These are phyloP conservation scores for Auricularia sp. DNA, from an alignment of 768 basidiomycete species.

Conservation along the genomic window DNA sequence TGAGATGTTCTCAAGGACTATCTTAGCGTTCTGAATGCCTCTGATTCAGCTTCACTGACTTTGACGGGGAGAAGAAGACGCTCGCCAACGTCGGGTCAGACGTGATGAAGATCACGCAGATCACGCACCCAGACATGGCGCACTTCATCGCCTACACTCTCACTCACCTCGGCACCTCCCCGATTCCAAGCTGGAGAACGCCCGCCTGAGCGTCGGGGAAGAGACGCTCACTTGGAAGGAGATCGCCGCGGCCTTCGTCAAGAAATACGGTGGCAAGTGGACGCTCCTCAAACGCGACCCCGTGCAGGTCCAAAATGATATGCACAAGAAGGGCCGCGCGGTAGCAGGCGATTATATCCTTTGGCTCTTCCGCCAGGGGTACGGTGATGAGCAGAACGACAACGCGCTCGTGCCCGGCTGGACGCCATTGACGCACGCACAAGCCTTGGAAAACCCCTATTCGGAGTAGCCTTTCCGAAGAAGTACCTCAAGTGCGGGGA, in stretches of 20 bases:
- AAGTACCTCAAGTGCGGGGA: too few relatives aligned
- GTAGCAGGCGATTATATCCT: background rate
- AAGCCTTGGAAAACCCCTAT: background rate
- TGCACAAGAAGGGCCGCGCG: background rate
- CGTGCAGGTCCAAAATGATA: background rate
- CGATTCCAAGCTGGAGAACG: constrained; percentile 5
- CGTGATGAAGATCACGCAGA: background rate
- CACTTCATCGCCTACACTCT: background rate
- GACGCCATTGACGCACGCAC: background rate
- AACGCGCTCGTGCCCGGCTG: background rate
- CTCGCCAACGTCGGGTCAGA: background rate
- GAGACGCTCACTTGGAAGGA: constrained; percentile 10
- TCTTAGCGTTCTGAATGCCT: too few relatives aligned
- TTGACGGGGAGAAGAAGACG: background rate
- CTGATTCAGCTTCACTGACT: background rate
- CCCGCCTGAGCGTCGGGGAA: background rate
- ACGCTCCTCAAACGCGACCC: constrained; percentile 6
- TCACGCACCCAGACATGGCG: background rate
- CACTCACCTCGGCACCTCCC: constrained; percentile 1
- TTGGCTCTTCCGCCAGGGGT: background rate
- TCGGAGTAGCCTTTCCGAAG: too few relatives aligned
- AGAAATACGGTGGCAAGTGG: constrained; percentile 9
- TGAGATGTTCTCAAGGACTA: too few relatives aligned
- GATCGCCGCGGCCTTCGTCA: constrained; percentile 9
- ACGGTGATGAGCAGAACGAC: background rate